Base-by-base conservation (phyloP, 2,329 filamentous ascomycete species). In the Fusarium torreyae region DNA sequence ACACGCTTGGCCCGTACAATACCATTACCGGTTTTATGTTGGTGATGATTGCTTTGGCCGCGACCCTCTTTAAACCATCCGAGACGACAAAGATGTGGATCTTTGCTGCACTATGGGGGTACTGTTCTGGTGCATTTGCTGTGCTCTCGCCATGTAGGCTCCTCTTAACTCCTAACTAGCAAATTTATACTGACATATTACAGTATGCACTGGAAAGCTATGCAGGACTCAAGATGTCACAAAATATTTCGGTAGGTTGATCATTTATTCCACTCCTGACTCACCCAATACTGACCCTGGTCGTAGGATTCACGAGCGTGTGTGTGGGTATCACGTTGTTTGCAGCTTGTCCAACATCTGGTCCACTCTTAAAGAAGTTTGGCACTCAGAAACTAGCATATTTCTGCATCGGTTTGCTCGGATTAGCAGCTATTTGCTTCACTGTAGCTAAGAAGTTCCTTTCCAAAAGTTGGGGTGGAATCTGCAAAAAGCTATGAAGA, bases 111-210 rank as follows among this genome's bases (percentile, higher is more conserved):
- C 68, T 85, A 0, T 85, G 83, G 72, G 84, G 83, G 0, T 83
- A 84, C n/a, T 81, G 81, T 0, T 84, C 81, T 2, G 83, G 83
- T 1, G 80, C 80, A 1, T 85, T 81, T 74, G 75, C 85, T n/a
- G 80, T 79, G 0, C 73, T 84, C 2, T 78, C 80, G 1, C 75
- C 74, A 20, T 55, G 72, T 74, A 52, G 44, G 68, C 20, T 20
- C 18, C 2, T 17, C 3, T 2, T 7, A 6, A 1, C 7, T 3
- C 13, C 2, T 2, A n/a, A n/a, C 17, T 1, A 1, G n/a, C 7
- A 18, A 51, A 10, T 63, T n/a, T 4, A 6, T 3, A 11, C 46
- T 64, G 18, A 65, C 24, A 13, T 28, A 0, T 6, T 4, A 3
- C 76, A 28, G 83, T 83, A 0, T 85, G 83, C 44, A 79, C 83